Conservation (phyloP, 495 filamentous ascomycete genomes). For the Xylaria longipes region DNA sequence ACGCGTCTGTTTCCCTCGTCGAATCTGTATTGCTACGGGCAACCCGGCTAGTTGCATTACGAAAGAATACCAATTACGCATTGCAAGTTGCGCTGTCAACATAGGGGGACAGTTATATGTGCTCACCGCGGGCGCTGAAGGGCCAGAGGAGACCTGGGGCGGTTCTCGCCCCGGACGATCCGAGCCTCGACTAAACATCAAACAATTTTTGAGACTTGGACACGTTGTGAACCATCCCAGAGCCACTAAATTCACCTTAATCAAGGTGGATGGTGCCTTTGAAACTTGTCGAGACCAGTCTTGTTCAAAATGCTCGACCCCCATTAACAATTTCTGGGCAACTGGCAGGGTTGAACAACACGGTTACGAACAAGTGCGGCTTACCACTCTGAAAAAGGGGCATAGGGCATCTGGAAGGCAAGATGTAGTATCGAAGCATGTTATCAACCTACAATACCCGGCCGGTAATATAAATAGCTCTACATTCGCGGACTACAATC, state of each 20-base stretch:
- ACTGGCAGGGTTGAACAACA: too few relatives aligned
- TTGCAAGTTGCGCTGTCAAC: neutral
- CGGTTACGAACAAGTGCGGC: neutral
- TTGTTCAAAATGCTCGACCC: neutral
- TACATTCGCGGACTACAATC: neutral
- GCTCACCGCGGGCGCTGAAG: neutral
- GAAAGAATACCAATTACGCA: neutral
- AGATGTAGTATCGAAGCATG: neutral
- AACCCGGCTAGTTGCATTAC: neutral
- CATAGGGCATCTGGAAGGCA: neutral
- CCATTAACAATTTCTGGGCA: neutral
- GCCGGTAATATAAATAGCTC: neutral
- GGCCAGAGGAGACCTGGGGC: neutral
- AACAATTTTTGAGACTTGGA: constrained; percentile 2
- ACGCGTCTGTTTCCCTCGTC: neutral
- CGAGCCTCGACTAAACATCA: neutral
- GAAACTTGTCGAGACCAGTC: neutral
- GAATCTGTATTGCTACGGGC: neutral
- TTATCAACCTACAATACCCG: neutral
- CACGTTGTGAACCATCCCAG: neutral
- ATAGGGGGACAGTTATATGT: neutral
- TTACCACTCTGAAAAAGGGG: neutral
- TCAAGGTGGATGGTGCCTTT: neutral
- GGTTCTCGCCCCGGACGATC: neutral
- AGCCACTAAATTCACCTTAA: neutral